Percentiles rank a stretch among this genome's conserved stretches.
Conservation (phyloP, 805 yeast species). For the Wickerhamomyces subpelliculosus region DNA sequence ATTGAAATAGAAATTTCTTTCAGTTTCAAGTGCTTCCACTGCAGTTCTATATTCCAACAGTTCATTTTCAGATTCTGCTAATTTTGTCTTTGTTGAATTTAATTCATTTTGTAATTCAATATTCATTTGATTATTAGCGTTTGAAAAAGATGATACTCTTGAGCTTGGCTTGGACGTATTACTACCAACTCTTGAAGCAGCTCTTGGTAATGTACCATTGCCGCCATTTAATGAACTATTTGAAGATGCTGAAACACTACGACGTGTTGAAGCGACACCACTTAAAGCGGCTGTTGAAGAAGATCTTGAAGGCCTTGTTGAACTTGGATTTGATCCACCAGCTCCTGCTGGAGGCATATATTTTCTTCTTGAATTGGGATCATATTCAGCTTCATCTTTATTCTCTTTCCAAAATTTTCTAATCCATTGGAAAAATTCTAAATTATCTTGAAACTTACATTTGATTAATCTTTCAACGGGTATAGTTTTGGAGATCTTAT, state of each 20-base stretch:
- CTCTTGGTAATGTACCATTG: slow-evolving; percentile 5
- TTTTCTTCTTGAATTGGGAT: slow-evolving; percentile 55
- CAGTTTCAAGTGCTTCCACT: slow-evolving; percentile 65
- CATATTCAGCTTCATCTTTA: slow-evolving; percentile 63
- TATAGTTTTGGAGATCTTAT: slow-evolving; percentile 62
- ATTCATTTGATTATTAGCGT: slow-evolving; percentile 18
- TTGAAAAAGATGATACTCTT: slow-evolving; percentile 18
- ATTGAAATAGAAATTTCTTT: slow-evolving; percentile 84
- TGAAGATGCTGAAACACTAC: slow-evolving; percentile 9
- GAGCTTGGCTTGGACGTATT: slow-evolving; percentile 16
- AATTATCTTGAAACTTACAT: slow-evolving; percentile 88
- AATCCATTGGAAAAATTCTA: slow-evolving; percentile 92
- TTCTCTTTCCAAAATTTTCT: slow-evolving; percentile 75
- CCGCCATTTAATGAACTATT: not conserved
- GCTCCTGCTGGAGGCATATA: slow-evolving; percentile 11
- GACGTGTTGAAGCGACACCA: slow-evolving; percentile 6
- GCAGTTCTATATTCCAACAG: slow-evolving; percentile 49
- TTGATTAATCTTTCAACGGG: slow-evolving; percentile 79
- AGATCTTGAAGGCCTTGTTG: slow-evolving; percentile 2
- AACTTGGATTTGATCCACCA: slow-evolving; percentile 1
- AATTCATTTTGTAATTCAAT: slow-evolving; percentile 38
- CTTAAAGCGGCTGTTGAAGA: not conserved
- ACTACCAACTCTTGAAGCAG: slow-evolving; percentile 8
- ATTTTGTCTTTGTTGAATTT: slow-evolving; percentile 33
- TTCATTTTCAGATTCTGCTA: slow-evolving; percentile 41